phyloP scores from a whole-genome alignment of 306 rosid species.

The Begonia loranthoides region DNA sequence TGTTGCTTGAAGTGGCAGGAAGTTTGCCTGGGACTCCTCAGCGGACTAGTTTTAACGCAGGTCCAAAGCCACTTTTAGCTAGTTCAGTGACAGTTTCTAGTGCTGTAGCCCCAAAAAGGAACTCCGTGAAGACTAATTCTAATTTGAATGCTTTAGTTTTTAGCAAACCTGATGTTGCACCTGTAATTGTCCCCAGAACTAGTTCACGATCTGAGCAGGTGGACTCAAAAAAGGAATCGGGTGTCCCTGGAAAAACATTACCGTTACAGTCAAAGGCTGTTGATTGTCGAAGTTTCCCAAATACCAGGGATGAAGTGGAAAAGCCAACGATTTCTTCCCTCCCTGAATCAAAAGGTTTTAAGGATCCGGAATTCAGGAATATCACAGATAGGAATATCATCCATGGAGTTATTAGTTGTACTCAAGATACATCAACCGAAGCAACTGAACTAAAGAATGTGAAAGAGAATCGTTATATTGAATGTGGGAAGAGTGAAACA shows the following conservation, averaged over 20 bases:
- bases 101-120: slow-evolving; percentile 50
- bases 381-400: slow-evolving; percentile 41
- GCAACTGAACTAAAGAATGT: slow-evolving; percentile 26
- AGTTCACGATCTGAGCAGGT: slow-evolving; percentile 49
- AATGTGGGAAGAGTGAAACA: slow-evolving; percentile 29
- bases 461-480: slow-evolving; percentile 28
- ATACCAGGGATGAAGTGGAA: slow-evolving; percentile 65
- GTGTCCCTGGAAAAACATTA: slow-evolving; percentile 53
- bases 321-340: slow-evolving; percentile 30
- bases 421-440: slow-evolving; percentile 40
- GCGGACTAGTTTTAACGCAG: slow-evolving; percentile 50
- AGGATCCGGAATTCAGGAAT: slow-evolving; percentile 36
- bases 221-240: slow-evolving; percentile 70
- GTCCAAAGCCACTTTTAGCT: slow-evolving; percentile 41
- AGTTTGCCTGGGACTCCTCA: slow-evolving; percentile 88
- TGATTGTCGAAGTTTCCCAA: slow-evolving; percentile 41
- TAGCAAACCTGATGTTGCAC: slow-evolving; percentile 63
- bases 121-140: slow-evolving; percentile 44
- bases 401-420: slow-evolving; percentile 35
- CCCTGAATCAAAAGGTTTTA: slow-evolving; percentile 44
- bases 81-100: slow-evolving; percentile 47
- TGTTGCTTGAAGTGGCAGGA: slow-evolving; percentile 72
- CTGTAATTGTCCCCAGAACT: slow-evolving; percentile 89
- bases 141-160: slow-evolving; percentile 32
- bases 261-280: slow-evolving; percentile 55